Conservation (phyloP, 805 yeast species). For the Starmerella apis region DNA sequence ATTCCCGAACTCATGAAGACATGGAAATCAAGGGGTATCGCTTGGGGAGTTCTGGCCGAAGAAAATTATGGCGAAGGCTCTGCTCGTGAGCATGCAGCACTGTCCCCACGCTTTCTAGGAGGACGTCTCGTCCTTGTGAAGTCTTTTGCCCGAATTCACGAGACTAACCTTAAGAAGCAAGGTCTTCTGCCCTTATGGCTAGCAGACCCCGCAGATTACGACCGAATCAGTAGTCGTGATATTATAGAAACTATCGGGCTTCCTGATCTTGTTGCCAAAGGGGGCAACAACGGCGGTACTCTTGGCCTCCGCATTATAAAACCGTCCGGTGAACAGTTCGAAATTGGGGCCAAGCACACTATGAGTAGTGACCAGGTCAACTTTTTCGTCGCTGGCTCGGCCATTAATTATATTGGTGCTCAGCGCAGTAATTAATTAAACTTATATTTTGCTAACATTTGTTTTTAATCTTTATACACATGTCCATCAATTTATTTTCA, state of each 20-base stretch:
- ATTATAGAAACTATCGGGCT: conserved; percentile 63
- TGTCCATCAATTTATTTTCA: too few species aligned
- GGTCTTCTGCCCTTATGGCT: conserved; percentile 94
- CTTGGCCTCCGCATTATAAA: conserved; percentile 64
- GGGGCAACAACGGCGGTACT: conserved; percentile 81
- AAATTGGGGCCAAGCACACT: conserved; percentile 76
- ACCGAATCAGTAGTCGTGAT: conserved; percentile 67
- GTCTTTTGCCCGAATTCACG: conserved; percentile 97
- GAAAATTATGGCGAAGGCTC: conserved; percentile 99
- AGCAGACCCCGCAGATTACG: conserved; percentile 83
- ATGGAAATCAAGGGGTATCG: conserved; percentile 76
- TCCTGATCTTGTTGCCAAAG: conserved; percentile 62
- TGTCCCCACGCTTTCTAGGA: conserved; percentile 89
- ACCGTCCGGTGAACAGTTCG: conserved; percentile 54
- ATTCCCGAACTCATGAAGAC: conserved; percentile 96
- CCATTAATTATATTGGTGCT: conserved; percentile 81
- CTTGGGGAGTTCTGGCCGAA: conserved; percentile 95
- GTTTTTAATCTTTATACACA: too few species aligned
- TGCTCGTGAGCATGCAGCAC: conserved; percentile 97
- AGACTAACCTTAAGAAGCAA: conserved; percentile 94
- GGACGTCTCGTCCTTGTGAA: conserved; percentile 81
- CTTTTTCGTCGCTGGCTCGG: conserved; percentile 95
- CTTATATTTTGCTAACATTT: too few species aligned
- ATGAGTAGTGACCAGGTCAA: conserved; percentile 95
- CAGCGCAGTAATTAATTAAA: conserved; percentile 11